Base-by-base conservation (phyloP, 345 rosid genomes). In the Pugionium dolabratum region DNA sequence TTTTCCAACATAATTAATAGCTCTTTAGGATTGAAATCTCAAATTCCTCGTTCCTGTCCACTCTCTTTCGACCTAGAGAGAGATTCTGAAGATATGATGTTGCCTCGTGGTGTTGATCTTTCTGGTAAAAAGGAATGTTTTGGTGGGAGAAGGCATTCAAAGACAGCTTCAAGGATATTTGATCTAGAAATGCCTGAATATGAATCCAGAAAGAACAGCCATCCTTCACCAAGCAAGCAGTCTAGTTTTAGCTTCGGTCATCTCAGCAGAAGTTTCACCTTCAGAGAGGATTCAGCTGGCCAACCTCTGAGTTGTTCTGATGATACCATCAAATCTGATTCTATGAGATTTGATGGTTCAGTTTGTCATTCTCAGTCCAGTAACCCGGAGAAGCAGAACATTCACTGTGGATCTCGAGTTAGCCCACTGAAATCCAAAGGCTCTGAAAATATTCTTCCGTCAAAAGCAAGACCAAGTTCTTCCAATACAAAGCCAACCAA, bases 241-340 rank as follows among this genome's bases (percentile, higher is more conserved):
- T 86, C 85, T 76, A 86, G 95, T 84, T 86, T 88, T 73, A 90
- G 88, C 82, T 79, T 93, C 30, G 76, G 90, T 54, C 82, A 79
- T 66, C 75, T 85, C 75, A 74, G 84, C 59, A 85, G 84, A 78
- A 94, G 96, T 79, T 83, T 86, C 75, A 90, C 89, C 54, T 80
- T 77, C 35, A 94, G 79, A 67, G 99, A 90, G 43, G 80, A 82
- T 64, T 72, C 84, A 65, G 29, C 80, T 26, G 73, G 67, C 64
- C 83, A 80, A 49, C 81, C 73, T 54, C 51, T 79, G 71, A 82
- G 62, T 71, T 76, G 86, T 48, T 42, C 75, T 32, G 47, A 69
- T 70, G 78, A 72, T 66, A 71, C 86, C 70, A 74, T 55, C 36
- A 83, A 78, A 58, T 85, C 95, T 49, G 84, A 85, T 31, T 95